Evolutionary conservation across 2,329 filamentous ascomycete species (phyloP).

Genomic region (Elsinoe batatas): DNA sequence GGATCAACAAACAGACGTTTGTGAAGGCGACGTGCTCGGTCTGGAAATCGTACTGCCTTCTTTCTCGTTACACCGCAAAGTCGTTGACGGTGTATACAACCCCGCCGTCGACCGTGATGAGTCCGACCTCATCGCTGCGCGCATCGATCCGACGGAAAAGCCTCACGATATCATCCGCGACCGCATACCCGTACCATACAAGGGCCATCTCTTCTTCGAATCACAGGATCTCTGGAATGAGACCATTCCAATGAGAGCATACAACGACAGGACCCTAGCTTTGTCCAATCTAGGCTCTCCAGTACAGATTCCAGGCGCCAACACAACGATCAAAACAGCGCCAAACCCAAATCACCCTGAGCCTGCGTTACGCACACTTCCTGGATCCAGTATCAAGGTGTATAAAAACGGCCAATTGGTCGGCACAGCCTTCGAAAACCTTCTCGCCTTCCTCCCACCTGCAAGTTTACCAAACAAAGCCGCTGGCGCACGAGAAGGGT

Average conservation of each 20-base stretch:
- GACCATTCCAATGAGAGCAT: constrained; percentile 73
- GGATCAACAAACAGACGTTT: constrained; percentile 44
- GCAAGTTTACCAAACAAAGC: constrained; percentile 66
- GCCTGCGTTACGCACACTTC: constrained; percentile 73
- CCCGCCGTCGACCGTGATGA: constrained; percentile 63
- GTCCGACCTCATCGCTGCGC: constrained; percentile 33
- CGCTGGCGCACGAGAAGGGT: constrained; percentile 68
- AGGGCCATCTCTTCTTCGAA: constrained; percentile 88
- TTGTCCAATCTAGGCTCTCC: constrained; percentile 58
- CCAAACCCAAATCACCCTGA: constrained; percentile 64
- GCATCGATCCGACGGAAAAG: constrained; percentile 32
- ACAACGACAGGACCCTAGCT: constrained; percentile 39
- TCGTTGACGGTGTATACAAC: constrained; percentile 81
- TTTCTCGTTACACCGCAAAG: constrained; percentile 73
- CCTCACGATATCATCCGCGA: constrained; percentile 82
- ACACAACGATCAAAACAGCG: constrained; percentile 41
- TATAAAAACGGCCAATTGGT: constrained; percentile 87
- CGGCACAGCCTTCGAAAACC: constrained; percentile 77
- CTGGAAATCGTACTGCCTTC: constrained; percentile 86
- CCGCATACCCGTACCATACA: constrained; percentile 88
- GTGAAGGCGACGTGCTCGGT: constrained; percentile 87
- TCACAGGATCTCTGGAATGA: constrained; percentile 72
- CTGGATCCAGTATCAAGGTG: constrained; percentile 73
- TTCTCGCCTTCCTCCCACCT: constrained; percentile 84
- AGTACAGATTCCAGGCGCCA: constrained; percentile 32